Conservation (phyloP, 1,139 yeast genomes). For the Casaregolazyma suthepensis region DNA sequence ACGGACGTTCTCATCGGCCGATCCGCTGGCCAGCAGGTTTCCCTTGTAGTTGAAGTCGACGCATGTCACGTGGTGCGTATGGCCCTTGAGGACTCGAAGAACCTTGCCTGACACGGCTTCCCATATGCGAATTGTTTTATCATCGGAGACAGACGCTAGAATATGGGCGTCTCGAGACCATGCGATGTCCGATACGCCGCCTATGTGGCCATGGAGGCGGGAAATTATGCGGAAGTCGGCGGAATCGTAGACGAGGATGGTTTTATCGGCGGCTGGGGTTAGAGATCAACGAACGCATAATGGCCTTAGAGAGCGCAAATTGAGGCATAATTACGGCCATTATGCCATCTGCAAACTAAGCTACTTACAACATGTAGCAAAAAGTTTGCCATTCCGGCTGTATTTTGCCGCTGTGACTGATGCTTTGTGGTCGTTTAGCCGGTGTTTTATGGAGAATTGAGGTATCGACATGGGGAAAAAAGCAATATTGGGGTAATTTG, state of each 20-base stretch:
- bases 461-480: neutral
- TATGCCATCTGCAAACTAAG: no score
- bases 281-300: no score
- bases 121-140: constrained; percentile 74
- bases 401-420: constrained; percentile 46
- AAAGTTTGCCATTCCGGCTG: constrained; percentile 55
- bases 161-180: constrained; percentile 75
- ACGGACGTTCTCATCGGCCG: constrained; percentile 85
- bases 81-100: constrained; percentile 58
- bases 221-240: constrained; percentile 32
- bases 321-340: no score
- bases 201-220: constrained; percentile 54
- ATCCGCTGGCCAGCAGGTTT: constrained; percentile 71
- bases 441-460: neutral
- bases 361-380: constrained; percentile 50
- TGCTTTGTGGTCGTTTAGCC: constrained; percentile 8
- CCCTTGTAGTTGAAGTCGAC: constrained; percentile 71
- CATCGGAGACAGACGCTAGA: constrained; percentile 84
- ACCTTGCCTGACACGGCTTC: constrained; percentile 35
- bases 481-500: neutral
- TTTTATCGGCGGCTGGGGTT: constrained; percentile 36
- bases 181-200: constrained; percentile 62
- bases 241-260: constrained; percentile 41
- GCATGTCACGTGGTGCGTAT: constrained; percentile 77
- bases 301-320: no score